Base-by-base conservation (phyloP, 1,284 basidiomycete genomes). In the Dichomitus squalens region DNA sequence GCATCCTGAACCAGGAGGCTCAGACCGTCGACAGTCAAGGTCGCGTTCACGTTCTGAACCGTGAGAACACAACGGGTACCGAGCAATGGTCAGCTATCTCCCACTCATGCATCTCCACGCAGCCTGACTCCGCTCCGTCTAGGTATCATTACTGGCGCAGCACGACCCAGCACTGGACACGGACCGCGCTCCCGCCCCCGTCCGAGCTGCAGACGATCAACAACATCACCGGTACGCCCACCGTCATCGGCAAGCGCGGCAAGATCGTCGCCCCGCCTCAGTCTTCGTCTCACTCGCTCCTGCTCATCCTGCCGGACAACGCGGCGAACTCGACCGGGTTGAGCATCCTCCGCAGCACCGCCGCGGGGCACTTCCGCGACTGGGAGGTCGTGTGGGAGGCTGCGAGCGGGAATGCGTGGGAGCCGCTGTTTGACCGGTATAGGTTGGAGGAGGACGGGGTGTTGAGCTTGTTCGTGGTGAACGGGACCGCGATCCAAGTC, bases 91-190 rank as follows among this genome's bases (percentile, higher is more conserved):
- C 38, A 25, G 66, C 58, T 43, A 7, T 14, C 25, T 14, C 14
- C 35, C 14, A 29, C 35, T 18, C 44, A 38, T n/a, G 31, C n/a
- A 2, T 27, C 11, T 14, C 33, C 35, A 16, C 16, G 5, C n/a
- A 2, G 11, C 12, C 18, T 52, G 36, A 39, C 31, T 2, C 23
- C 9, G 8, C 29, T 33, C 21, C 40, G n/a, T 23, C 7, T 29
- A 75, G 75, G 75, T 76, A 75, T 54, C 76, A 78, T 60, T 77
- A 79, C 64, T 77, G 76, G 76, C 71, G 75, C 18, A 70, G 66
- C 60, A 73, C 72, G 18, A 69, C 64, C 14, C 54, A 60, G 29
- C 58, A 70, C 53, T 78, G 77, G 76, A 77, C 72, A 9, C 73
- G 76, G n/a, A 73, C 70, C 6, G 57, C 74, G 6, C 61, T 77